Evolutionary conservation across 2,329 filamentous ascomycete genomes (phyloP), one percentile per base, ranked within the genome.

Genomic region (Bipolaris gigantea): DNA sequence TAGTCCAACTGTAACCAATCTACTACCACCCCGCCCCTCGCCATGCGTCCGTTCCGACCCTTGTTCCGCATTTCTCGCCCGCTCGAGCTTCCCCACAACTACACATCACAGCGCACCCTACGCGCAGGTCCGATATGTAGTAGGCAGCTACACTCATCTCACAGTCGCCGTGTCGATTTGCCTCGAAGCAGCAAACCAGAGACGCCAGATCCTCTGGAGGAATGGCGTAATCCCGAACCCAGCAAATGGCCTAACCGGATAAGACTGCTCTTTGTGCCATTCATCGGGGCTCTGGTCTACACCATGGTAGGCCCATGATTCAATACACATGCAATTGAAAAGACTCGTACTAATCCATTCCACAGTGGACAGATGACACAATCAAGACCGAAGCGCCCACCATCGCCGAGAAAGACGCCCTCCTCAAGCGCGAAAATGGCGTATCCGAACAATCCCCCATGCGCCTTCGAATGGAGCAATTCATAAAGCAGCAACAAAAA

Each of bases 401-500:
- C 36, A 89, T 97, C 63, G 92, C 91, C 66, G 90, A 96, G 71
- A 86, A 90, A 66, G 94, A 97, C 75, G 86, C 85, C 60, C 82
- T 91, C 58, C 83, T 85, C 63, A 96, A 94, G 77, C 87, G 89
- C 58, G 89, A 94, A 73, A 83, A 85, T 52, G 85, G 86, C 60
- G 83, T 97, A 45, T 88, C 82, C 43, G 83, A 87, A 53, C 81
- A 86, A 65, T 97, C 93, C 13, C 92, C 94, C 2, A 97, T 99
- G 93, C 92, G 94, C 50, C 83, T 99, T 53, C 90, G 93, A 60
- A 97, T 99, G 94, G 94, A 99, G 77, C 86, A 90, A 67, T 89
- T 97, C 73, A 95, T 97, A 76, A 94, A 94, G 75, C 85, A 92
- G 65, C 90, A 97, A 68, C 94, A 99, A 72, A 84, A 90, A 66